phyloP scores from a whole-genome alignment of 805 yeast genomes.

The Nakazawaea sp. region DNA sequence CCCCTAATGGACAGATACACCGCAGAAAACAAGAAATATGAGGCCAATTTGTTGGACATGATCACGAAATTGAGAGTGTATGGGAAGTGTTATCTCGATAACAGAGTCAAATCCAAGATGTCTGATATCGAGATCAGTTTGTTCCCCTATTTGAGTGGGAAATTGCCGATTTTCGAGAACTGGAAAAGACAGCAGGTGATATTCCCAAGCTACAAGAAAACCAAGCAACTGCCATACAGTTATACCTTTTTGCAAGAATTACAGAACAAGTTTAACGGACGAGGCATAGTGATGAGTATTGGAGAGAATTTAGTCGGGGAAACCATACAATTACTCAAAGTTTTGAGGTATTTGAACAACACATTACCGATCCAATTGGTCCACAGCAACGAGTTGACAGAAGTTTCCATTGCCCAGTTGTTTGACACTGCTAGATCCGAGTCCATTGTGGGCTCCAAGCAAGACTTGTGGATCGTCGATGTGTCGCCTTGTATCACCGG shows the following conservation, averaged over 20 bases:
- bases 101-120: slow-evolving; percentile 2
- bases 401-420: slow-evolving; percentile 24
- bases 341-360: slow-evolving; percentile 44
- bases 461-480: slow-evolving; percentile 26
- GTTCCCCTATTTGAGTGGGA: slow-evolving; percentile 35
- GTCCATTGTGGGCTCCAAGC: slow-evolving; percentile 19
- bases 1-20: slow-evolving; percentile 7
- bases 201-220: slow-evolving; percentile 2
- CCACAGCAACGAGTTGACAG: slow-evolving; percentile 32
- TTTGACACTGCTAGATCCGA: slow-evolving; percentile 29
- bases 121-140: slow-evolving; percentile 14
- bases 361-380: slow-evolving; percentile 42
- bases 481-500: slow-evolving; percentile 20
- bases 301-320: slow-evolving; percentile 39
- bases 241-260: slow-evolving; percentile 20
- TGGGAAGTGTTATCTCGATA: slow-evolving; percentile 9
- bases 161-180: slow-evolving; percentile 29
- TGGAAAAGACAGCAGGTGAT: slow-evolving; percentile 17
- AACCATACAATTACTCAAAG: slow-evolving; percentile 36
- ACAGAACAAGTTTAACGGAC: slow-evolving; percentile 28
- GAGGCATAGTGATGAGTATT: slow-evolving; percentile 51
- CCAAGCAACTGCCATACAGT: slow-evolving; percentile 1
- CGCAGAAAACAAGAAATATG: slow-evolving; percentile 1
- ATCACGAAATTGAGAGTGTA: slow-evolving; percentile 4
- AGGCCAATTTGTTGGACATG: neutral